Percentiles rank a stretch among this genome's conserved stretches.
phyloP scores from a whole-genome alignment of 441 rosid genomes.

The California macrophylla region DNA sequence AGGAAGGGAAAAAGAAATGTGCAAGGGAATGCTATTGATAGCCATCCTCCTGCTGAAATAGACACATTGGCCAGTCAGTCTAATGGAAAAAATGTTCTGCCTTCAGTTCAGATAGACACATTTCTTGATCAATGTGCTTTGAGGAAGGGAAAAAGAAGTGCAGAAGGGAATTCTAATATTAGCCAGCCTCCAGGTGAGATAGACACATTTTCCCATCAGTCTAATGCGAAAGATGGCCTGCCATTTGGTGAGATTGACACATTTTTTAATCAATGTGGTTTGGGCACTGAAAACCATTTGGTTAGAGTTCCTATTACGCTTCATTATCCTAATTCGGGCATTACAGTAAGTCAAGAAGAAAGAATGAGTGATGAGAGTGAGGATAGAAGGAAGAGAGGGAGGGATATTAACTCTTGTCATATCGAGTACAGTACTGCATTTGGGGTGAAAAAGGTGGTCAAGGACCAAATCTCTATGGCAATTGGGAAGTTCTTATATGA shows the following conservation, averaged over 20 bases:
- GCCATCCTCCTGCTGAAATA: slow-evolving; percentile 26
- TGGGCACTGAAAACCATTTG: slow-evolving; percentile 22
- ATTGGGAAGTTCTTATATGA: slow-evolving; percentile 67
- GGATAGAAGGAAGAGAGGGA: slow-evolving; percentile 41
- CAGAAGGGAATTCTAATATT: slow-evolving; percentile 27
- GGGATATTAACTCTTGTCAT: slow-evolving; percentile 25
- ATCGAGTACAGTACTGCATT: slow-evolving; percentile 12
- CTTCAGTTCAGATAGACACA: neutral
- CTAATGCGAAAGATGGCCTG: neutral
- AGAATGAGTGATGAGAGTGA: slow-evolving; percentile 32
- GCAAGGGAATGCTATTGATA: slow-evolving; percentile 27
- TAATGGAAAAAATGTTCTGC: neutral
- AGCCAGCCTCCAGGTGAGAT: slow-evolving; percentile 28
- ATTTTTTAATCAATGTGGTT: slow-evolving; percentile 23
- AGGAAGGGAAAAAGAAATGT: slow-evolving; percentile 41
- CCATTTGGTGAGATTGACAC: neutral
- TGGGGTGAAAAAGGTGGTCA: slow-evolving; percentile 27
- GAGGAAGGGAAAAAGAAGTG: slow-evolving; percentile 40
- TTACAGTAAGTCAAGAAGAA: slow-evolving; percentile 25
- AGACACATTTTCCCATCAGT: slow-evolving; percentile 15
- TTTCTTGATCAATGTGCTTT: slow-evolving; percentile 23
- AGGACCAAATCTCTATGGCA: slow-evolving; percentile 33
- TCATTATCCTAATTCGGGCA: slow-evolving; percentile 26
- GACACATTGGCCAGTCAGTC: slow-evolving; percentile 17
- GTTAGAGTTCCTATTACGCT: slow-evolving; percentile 17